These are phyloP conservation scores for Colletotrichum coccodes DNA, from an alignment of 2,329 filamentous ascomycete species.

Conservation along the genomic window DNA sequence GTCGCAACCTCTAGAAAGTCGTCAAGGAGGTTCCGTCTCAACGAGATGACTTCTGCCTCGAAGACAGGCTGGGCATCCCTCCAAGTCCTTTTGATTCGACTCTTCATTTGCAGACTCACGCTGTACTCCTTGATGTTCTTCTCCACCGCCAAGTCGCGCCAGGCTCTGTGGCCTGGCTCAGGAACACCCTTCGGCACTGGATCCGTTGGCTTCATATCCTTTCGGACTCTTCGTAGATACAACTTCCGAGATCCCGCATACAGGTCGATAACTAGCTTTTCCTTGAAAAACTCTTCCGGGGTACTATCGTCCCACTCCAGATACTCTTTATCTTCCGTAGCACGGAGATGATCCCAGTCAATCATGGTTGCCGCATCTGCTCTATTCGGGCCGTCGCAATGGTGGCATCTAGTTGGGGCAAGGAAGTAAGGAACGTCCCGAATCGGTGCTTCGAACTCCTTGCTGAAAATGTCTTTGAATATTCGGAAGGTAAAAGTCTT, in stretches of 20 bases:
- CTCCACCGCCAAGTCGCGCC: constrained; percentile 44
- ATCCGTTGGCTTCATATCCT: constrained; percentile 71
- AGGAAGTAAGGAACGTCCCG: constrained; percentile 85
- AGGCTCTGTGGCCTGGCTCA: constrained; percentile 54
- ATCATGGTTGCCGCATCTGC: constrained; percentile 45
- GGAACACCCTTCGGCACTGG: constrained; percentile 68
- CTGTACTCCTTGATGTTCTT: constrained; percentile 85
- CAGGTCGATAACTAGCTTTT: constrained; percentile 67
- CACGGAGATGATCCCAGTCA: constrained; percentile 69
- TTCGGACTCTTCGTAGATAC: constrained; percentile 62
- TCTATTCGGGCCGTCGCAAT: constrained; percentile 36
- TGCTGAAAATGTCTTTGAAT: constrained; percentile 90
- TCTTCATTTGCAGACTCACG: constrained; percentile 76
- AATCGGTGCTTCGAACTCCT: constrained; percentile 74
- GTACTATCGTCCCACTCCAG: constrained; percentile 53
- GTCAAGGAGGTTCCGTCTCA: constrained; percentile 87
- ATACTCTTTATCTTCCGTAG: constrained; percentile 45
- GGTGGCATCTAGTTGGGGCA: constrained; percentile 62
- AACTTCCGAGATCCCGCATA: constrained; percentile 73
- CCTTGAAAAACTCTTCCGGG: constrained; percentile 59
- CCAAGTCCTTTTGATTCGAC: constrained; percentile 63
- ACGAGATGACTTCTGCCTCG: constrained; percentile 76
- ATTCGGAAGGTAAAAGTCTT: constrained; percentile 78
- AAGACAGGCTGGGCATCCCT: constrained; percentile 83
- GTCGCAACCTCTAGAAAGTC: constrained; percentile 65